phyloP scores from a whole-genome alignment of 352 stramenopile species.

The Globisporangium emineosum region DNA sequence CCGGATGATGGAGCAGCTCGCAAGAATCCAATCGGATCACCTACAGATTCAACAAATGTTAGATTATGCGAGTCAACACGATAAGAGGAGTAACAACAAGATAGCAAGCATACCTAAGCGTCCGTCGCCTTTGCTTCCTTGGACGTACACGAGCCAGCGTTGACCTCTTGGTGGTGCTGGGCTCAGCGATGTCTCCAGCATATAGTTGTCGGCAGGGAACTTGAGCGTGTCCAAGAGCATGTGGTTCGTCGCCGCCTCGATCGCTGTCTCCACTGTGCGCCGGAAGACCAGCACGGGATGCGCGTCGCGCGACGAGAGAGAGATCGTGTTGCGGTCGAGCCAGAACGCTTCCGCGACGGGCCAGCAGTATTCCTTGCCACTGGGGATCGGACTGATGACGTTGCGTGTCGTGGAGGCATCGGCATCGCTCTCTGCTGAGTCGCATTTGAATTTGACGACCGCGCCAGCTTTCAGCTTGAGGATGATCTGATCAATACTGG shows the following conservation, averaged over 20 bases:
- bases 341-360: slow-evolving; percentile 82
- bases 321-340: slow-evolving; percentile 78
- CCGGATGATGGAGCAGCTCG: slow-evolving; percentile 32
- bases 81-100: background rate
- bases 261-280: slow-evolving; percentile 68
- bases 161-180: slow-evolving; percentile 65
- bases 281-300: slow-evolving; percentile 73
- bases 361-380: slow-evolving; percentile 80
- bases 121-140: slow-evolving; percentile 77
- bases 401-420: slow-evolving; percentile 59
- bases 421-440: slow-evolving; percentile 40
- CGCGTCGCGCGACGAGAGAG: slow-evolving; percentile 67
- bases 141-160: slow-evolving; percentile 82
- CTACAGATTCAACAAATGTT: slow-evolving; percentile 17
- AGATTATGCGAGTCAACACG: background rate
- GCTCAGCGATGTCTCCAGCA: slow-evolving; percentile 54
- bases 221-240: slow-evolving; percentile 88
- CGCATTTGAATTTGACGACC: slow-evolving; percentile 80
- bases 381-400: slow-evolving; percentile 68
- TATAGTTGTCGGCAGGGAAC: slow-evolving; percentile 79
- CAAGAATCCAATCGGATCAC: slow-evolving; percentile 81
- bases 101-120: slow-evolving; percentile 41
- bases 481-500: slow-evolving; percentile 82
- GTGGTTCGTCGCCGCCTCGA: slow-evolving; percentile 81
- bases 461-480: slow-evolving; percentile 78